Percentiles rank a stretch among this genome's conserved stretches.
phyloP scores from a whole-genome alignment of 805 yeast genomes.

The Groenewaldozyma tartarivorans region DNA sequence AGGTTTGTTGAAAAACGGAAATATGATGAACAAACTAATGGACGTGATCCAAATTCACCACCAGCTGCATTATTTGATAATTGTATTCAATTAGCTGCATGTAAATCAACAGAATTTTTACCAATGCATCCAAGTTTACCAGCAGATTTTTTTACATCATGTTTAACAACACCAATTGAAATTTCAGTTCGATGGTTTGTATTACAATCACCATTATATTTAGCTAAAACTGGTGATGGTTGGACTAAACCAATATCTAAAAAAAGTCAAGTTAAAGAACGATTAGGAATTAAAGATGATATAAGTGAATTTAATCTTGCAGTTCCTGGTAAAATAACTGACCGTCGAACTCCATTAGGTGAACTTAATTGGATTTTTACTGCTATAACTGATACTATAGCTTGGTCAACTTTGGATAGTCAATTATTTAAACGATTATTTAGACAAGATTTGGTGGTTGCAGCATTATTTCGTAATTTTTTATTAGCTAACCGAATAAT shows the following conservation, averaged over 20 bases:
- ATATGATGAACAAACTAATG: conserved; percentile 48
- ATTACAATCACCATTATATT: conserved; percentile 43
- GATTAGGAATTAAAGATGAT: not conserved
- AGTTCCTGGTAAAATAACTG: conserved; percentile 86
- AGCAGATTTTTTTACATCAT: conserved; percentile 91
- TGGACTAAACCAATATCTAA: no score
- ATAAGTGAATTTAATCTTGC: conserved; percentile 32
- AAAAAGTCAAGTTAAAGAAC: conserved; percentile 7
- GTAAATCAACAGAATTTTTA: conserved; percentile 71
- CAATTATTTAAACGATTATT: conserved; percentile 82
- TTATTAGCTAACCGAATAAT: conserved; percentile 84
- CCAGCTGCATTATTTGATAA: conserved; percentile 67
- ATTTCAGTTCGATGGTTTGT: conserved; percentile 88
- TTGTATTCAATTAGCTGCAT: conserved; percentile 90
- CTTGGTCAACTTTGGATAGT: conserved; percentile 88
- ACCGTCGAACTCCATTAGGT: conserved; percentile 89
- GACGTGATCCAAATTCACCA: conserved; percentile 38
- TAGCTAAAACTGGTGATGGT: conserved; percentile 3
- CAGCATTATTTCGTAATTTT: conserved; percentile 90
- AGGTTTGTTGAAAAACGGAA: conserved; percentile 83
- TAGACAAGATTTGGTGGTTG: conserved; percentile 93
- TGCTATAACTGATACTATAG: conserved; percentile 95
- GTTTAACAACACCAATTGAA: conserved; percentile 92
- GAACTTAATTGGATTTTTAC: conserved; percentile 97
- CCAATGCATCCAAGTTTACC: conserved; percentile 94